These are phyloP conservation scores for Candida silvatica DNA, from an alignment of 805 yeast species.

Conservation along the genomic window DNA sequence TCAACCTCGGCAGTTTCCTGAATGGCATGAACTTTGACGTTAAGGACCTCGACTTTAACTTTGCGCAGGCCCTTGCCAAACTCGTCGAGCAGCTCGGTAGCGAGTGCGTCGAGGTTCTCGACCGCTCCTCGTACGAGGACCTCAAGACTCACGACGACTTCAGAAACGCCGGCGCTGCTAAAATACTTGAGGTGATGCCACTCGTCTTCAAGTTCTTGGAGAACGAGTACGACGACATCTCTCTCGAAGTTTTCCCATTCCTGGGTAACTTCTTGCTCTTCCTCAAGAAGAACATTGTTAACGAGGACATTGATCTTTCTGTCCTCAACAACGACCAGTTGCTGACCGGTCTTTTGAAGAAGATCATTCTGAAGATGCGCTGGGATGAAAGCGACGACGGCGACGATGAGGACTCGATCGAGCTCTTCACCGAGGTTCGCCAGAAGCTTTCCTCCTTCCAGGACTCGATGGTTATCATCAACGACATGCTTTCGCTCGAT, in stretches of 20 bases:
- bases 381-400: slow-evolving; percentile 55
- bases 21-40: slow-evolving; percentile 28
- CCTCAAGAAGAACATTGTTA: slow-evolving; percentile 45
- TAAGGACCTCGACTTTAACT: slow-evolving; percentile 51
- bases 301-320: slow-evolving; percentile 24
- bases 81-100: slow-evolving; percentile 64
- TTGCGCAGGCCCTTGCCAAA: slow-evolving; percentile 64
- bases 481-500: slow-evolving; percentile 27
- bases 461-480: slow-evolving; percentile 58
- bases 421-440: slow-evolving; percentile 76
- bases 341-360: slow-evolving; percentile 54
- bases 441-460: slow-evolving; percentile 68
- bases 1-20: slow-evolving; percentile 55
- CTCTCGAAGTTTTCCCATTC: slow-evolving; percentile 75
- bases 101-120: slow-evolving; percentile 67
- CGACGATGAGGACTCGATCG: slow-evolving; percentile 64
- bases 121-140: slow-evolving; percentile 31
- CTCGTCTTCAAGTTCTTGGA: slow-evolving; percentile 59
- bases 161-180: slow-evolving; percentile 28
- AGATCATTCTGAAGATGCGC: slow-evolving; percentile 69
- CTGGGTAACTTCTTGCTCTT: slow-evolving; percentile 65
- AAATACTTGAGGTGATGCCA: slow-evolving; percentile 63
- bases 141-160: slow-evolving; percentile 28
- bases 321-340: slow-evolving; percentile 33
- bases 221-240: slow-evolving; percentile 84